These are phyloP conservation scores for Saturnispora mendoncae DNA, from an alignment of 805 yeast species.

Conservation along the genomic window DNA sequence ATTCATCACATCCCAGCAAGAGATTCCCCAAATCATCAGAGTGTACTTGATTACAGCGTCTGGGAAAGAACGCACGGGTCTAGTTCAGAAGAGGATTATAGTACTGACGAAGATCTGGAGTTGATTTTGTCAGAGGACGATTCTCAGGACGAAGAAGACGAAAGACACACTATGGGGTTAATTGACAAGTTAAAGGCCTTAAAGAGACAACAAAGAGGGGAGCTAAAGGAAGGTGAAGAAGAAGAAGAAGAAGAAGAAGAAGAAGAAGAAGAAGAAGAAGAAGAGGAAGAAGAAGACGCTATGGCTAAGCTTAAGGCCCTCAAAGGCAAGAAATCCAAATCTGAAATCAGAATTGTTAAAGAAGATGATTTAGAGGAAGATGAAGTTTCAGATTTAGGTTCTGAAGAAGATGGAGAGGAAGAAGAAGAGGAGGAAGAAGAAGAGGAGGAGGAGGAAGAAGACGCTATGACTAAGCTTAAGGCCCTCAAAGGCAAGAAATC, in stretches of 20 bases:
- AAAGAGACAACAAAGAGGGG: slow-evolving; percentile 15
- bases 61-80: slow-evolving; percentile 11
- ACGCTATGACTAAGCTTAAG: slow-evolving; percentile 27
- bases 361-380: slow-evolving; percentile 23
- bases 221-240: slow-evolving; percentile 13
- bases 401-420: slow-evolving; percentile 8
- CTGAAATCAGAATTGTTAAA: slow-evolving; percentile 25
- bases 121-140: slow-evolving; percentile 9
- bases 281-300: slow-evolving; percentile 23
- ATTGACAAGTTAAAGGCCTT: slow-evolving; percentile 12
- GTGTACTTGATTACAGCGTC: slow-evolving; percentile 10
- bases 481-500: slow-evolving; percentile 29
- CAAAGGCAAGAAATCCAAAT: slow-evolving; percentile 24
- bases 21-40: slow-evolving; percentile 5
- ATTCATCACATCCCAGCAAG: slow-evolving; percentile 14
- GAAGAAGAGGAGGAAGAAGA: slow-evolving; percentile 20
- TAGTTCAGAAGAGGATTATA: slow-evolving; percentile 10
- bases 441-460: slow-evolving; percentile 12
- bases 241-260: slow-evolving; percentile 21
- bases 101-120: slow-evolving; percentile 10
- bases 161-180: slow-evolving; percentile 10
- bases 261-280: slow-evolving; percentile 11
- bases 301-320: slow-evolving; percentile 18
- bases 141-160: slow-evolving; percentile 15
- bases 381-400: slow-evolving; percentile 12